Percentiles rank a stretch among this genome's conserved stretches.
Evolutionary conservation across 805 yeast species (phyloP).

Genomic region (Candida nanaspora): DNA sequence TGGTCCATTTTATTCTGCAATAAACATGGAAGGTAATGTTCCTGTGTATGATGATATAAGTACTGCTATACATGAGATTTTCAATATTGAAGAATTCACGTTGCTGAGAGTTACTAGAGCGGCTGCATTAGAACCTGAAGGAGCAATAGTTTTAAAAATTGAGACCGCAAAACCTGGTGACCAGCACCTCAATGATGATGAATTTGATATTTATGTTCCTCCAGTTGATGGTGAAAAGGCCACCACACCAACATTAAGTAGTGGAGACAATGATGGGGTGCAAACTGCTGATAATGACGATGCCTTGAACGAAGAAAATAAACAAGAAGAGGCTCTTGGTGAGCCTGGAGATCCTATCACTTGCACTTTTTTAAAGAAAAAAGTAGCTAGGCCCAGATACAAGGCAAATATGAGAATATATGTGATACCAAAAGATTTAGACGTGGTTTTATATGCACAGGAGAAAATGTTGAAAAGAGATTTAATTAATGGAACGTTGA

Average conservation of each 20-base stretch:
- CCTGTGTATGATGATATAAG: slow-evolving; percentile 28
- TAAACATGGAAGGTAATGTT: slow-evolving; percentile 10
- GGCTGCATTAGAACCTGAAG: slow-evolving; percentile 44
- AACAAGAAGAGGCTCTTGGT: slow-evolving; percentile 27
- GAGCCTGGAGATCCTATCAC: slow-evolving; percentile 35
- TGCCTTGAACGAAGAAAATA: not conserved
- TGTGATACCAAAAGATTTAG: slow-evolving; percentile 35
- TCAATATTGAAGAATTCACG: slow-evolving; percentile 34
- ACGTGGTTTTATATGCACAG: slow-evolving; percentile 40
- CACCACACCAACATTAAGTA: too few species aligned
- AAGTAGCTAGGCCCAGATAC: slow-evolving; percentile 55
- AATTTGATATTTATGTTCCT: slow-evolving; percentile 16
- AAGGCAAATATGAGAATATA: slow-evolving; percentile 59
- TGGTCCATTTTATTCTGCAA: slow-evolving; percentile 4
- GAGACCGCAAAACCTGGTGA: slow-evolving; percentile 54
- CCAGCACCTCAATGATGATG: slow-evolving; percentile 41
- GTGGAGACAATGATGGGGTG: not conserved
- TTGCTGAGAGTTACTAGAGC: slow-evolving; percentile 47
- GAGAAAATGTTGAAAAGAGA: slow-evolving; percentile 45
- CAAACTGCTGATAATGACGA: slow-evolving; percentile 1
- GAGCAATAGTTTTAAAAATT: slow-evolving; percentile 43
- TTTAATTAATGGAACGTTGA: slow-evolving; percentile 40
- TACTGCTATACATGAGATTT: slow-evolving; percentile 37
- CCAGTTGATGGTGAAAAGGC: not conserved
- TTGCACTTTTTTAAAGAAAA: slow-evolving; percentile 45